phyloP scores from a whole-genome alignment of 768 basidiomycete genomes.

The Collybia nuda region DNA sequence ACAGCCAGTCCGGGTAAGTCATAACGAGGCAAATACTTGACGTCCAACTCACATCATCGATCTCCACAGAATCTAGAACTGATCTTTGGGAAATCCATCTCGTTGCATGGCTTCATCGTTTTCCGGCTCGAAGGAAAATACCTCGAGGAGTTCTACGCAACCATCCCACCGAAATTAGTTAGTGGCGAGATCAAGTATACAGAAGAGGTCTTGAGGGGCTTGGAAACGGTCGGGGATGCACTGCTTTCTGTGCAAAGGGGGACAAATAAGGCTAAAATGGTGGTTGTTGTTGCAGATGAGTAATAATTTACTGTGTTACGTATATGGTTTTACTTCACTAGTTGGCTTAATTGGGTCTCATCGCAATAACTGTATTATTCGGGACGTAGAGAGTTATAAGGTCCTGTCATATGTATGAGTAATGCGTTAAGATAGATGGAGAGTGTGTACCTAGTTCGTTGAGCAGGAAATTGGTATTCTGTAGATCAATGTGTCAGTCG shows the following conservation, averaged over 20 bases:
- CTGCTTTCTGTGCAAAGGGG: constrained; percentile 33
- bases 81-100: constrained; percentile 41
- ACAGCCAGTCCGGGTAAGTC: constrained; percentile 24
- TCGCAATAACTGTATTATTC: too few species aligned
- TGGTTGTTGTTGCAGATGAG: constrained; percentile 33
- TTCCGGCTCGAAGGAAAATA: constrained; percentile 30
- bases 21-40: neutral
- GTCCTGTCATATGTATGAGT: too few species aligned
- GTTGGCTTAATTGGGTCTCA: too few species aligned
- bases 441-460: too few species aligned
- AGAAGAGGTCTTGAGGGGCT: constrained; percentile 45
- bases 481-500: too few species aligned
- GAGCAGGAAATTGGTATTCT: too few species aligned
- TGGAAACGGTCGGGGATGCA: constrained; percentile 38
- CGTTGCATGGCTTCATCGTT: constrained; percentile 38
- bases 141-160: constrained; percentile 38
- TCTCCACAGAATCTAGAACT: constrained; percentile 33
- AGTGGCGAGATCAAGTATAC: constrained; percentile 45
- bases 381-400: too few species aligned
- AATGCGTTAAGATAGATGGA: too few species aligned
- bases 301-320: constrained; percentile 1
- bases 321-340: too few species aligned
- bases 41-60: neutral
- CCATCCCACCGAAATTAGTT: constrained; percentile 38
- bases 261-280: constrained; percentile 31